These are phyloP conservation scores for Calonectria pteridis DNA, from an alignment of 2,329 filamentous ascomycete genomes.

Conservation along the genomic window DNA sequence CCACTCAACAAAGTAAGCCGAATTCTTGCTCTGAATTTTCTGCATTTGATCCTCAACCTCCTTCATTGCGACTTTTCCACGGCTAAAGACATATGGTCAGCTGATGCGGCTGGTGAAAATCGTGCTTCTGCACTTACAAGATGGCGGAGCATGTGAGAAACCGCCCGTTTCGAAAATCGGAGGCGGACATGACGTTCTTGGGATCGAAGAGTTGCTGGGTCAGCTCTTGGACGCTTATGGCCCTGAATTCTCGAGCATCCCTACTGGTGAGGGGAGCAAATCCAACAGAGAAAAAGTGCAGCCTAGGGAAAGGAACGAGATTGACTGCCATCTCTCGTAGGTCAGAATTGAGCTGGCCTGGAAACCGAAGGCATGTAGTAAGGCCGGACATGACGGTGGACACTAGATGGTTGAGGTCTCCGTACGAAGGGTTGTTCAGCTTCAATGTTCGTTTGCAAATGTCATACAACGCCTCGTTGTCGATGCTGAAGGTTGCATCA, in stretches of 20 bases:
- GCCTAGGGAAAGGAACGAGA: slow-evolving; percentile 99
- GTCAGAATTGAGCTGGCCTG: slow-evolving; percentile 99
- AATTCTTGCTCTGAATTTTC: slow-evolving; percentile 91
- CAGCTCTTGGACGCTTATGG: slow-evolving; percentile 95
- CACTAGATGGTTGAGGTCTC: slow-evolving; percentile 99
- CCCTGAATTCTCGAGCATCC: slow-evolving; percentile 91
- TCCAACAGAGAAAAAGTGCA: slow-evolving; percentile 99
- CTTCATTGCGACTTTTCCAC: slow-evolving; percentile 99
- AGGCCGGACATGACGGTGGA: slow-evolving; percentile 99
- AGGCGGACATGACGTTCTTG: slow-evolving; percentile 99
- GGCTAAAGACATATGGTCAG: slow-evolving; percentile 65
- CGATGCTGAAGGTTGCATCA: slow-evolving; percentile 99
- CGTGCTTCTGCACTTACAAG: slow-evolving; percentile 72
- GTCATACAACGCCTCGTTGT: slow-evolving; percentile 99
- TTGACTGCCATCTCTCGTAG: slow-evolving; percentile 99
- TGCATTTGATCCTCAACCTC: slow-evolving; percentile 99
- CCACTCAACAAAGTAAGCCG: slow-evolving; percentile 99
- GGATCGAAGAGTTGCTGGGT: slow-evolving; percentile 99
- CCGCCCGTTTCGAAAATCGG: slow-evolving; percentile 99
- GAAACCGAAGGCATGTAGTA: slow-evolving; percentile 98
- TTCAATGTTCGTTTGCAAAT: slow-evolving; percentile 99
- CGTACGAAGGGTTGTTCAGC: slow-evolving; percentile 98
- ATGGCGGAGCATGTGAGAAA: slow-evolving; percentile 99
- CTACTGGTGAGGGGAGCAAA: slow-evolving; percentile 96
- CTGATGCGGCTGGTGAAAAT: background rate